These are phyloP conservation scores for Fomitopsis betulina DNA, from an alignment of 1,284 basidiomycete genomes.

Conservation along the genomic window DNA sequence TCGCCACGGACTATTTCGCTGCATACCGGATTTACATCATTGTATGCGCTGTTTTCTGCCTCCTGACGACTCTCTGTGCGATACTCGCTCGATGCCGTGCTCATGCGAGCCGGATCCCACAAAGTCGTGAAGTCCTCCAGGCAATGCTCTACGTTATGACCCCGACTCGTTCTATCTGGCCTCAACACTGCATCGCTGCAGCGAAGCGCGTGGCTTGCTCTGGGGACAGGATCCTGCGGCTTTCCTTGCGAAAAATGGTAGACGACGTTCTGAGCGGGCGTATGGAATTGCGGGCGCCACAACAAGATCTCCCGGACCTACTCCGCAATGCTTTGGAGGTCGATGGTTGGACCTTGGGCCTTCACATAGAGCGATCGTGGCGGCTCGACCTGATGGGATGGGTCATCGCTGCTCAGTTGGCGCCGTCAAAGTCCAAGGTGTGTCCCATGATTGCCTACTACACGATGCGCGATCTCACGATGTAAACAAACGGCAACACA, in stretches of 20 bases:
- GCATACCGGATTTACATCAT: background rate
- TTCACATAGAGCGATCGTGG: background rate
- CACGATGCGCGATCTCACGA: background rate
- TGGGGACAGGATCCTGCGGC: background rate
- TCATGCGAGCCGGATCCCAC: background rate
- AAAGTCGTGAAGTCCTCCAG: background rate
- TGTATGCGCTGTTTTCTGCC: background rate
- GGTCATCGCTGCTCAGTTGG: conserved; percentile 2
- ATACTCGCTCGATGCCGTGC: background rate
- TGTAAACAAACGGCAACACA: background rate
- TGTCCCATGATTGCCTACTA: background rate
- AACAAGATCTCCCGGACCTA: conserved; percentile 3
- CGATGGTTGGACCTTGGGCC: background rate
- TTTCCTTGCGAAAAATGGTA: conserved; percentile 2
- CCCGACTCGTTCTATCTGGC: conserved; percentile 9
- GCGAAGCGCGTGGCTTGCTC: background rate
- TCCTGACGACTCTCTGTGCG: background rate
- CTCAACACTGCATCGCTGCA: background rate
- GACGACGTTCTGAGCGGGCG: conserved; percentile 4
- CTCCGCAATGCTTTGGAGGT: background rate
- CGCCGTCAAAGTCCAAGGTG: background rate
- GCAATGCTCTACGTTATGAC: conserved; percentile 3
- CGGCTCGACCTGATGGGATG: conserved; percentile 4
- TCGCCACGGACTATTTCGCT: background rate
- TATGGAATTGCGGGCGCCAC: conserved; percentile 2